phyloP scores from a whole-genome alignment of 257 asterid species.

The Solanum microdontum region DNA sequence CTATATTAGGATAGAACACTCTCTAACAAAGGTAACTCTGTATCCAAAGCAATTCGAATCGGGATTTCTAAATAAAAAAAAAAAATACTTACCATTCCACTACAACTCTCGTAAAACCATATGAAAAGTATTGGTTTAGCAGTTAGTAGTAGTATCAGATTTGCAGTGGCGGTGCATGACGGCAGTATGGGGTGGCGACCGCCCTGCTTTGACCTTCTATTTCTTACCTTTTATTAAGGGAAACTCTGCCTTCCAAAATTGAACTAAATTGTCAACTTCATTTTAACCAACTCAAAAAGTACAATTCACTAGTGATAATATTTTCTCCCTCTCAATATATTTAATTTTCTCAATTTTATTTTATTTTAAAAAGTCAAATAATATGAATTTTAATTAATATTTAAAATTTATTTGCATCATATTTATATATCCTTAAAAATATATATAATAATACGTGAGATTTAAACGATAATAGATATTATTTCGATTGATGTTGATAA shows the following conservation, averaged over 20 bases:
- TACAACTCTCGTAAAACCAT: neutral
- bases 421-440: neutral
- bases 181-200: neutral
- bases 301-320: neutral
- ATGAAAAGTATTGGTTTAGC: neutral
- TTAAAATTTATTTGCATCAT: neutral
- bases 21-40: rapidly evolving
- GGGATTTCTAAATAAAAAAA: rapidly evolving
- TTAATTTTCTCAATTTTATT: too few relatives aligned
- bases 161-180: neutral
- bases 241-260: neutral
- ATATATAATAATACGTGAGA: too few relatives aligned
- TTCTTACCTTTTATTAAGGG: neutral
- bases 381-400: too few relatives aligned
- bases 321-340: neutral
- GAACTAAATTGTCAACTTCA: neutral
- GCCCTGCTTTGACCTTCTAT: neutral
- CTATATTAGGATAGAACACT: too few relatives aligned
- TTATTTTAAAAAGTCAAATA: too few relatives aligned
- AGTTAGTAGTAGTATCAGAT: neutral
- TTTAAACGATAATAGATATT: too few relatives aligned
- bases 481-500: too few relatives aligned
- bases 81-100: too few relatives aligned
- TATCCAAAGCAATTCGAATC: rapidly evolving
- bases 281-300: neutral